Evolutionary conservation across 129 eudicot species (phyloP).

Genomic region (Ambrosia artemisiifolia): DNA sequence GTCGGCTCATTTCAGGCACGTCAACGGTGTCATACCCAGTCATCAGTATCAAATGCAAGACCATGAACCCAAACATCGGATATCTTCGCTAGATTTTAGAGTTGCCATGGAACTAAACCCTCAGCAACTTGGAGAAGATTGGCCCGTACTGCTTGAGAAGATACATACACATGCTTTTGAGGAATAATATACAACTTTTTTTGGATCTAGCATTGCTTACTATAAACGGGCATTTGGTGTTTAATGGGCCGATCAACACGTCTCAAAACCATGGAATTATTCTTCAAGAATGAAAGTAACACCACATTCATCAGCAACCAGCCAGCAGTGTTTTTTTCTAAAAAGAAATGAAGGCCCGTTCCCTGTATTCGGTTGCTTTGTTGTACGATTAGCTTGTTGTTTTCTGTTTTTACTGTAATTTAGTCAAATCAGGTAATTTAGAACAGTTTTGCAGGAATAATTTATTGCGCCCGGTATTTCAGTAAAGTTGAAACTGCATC

Average conservation of each 20-base stretch:
- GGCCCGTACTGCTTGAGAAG: slow-evolving; percentile 85
- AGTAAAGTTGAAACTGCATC: slow-evolving; percentile 53
- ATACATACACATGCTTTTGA: slow-evolving; percentile 57
- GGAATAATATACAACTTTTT: slow-evolving; percentile 26
- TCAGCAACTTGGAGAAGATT: slow-evolving; percentile 82
- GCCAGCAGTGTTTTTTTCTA: slow-evolving; percentile 27
- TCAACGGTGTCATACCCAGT: slow-evolving; percentile 53
- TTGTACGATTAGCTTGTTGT: slow-evolving; percentile 68
- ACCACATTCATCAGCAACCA: slow-evolving; percentile 45
- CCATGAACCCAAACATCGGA: slow-evolving; percentile 22
- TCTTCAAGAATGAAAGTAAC: background rate
- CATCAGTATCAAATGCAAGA: slow-evolving; percentile 49
- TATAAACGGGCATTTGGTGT: slow-evolving; percentile 26
- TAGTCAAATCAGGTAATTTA: slow-evolving; percentile 48
- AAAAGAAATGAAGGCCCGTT: slow-evolving; percentile 17
- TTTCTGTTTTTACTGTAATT: slow-evolving; percentile 55
- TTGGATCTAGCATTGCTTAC: slow-evolving; percentile 18
- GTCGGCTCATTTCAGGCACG: slow-evolving; percentile 27
- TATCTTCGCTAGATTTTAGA: slow-evolving; percentile 67
- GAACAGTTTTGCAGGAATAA: slow-evolving; percentile 87
- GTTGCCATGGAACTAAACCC: slow-evolving; percentile 41
- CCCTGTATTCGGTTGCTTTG: slow-evolving; percentile 52
- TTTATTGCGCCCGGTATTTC: slow-evolving; percentile 52
- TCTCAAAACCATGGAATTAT: slow-evolving; percentile 7
- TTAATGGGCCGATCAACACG: slow-evolving; percentile 24